Evolutionary conservation across 2,329 filamentous ascomycete species (phyloP).

Genomic region (Paecilomyces variotii): DNA sequence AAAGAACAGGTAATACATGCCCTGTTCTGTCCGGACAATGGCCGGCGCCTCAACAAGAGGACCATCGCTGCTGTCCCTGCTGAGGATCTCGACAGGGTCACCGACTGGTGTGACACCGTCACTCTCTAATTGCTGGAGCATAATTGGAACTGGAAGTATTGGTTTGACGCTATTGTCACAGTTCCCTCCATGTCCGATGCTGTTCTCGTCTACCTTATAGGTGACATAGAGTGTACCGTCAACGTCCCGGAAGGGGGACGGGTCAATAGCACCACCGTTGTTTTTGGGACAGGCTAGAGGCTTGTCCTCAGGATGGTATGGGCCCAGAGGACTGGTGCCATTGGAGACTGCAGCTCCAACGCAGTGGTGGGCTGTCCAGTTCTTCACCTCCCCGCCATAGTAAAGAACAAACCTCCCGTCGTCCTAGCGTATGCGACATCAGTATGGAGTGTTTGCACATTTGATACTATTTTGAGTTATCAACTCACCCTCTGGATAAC

Average conservation of each 20-base stretch:
- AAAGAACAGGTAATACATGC: constrained; percentile 52
- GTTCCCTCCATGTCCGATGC: constrained; percentile 36
- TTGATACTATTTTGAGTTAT: neutral
- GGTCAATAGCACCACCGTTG: constrained; percentile 54
- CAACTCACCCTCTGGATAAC: constrained; percentile 39
- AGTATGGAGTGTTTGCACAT: neutral
- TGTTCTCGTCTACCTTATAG: constrained; percentile 60
- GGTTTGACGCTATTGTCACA: constrained; percentile 36
- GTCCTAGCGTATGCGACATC: constrained; percentile 10
- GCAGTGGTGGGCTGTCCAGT: constrained; percentile 42
- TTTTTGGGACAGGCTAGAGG: constrained; percentile 46
- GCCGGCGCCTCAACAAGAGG: constrained; percentile 55
- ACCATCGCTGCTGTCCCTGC: constrained; percentile 53
- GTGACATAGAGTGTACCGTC: constrained; percentile 49
- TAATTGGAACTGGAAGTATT: constrained; percentile 22
- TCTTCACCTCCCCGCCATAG: constrained; percentile 43
- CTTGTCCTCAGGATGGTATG: constrained; percentile 39
- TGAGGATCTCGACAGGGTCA: constrained; percentile 46
- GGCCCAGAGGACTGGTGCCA: constrained; percentile 21
- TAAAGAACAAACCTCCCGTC: constrained; percentile 50
- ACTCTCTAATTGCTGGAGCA: constrained; percentile 28
- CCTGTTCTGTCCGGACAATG: constrained; percentile 29
- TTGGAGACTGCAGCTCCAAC: constrained; percentile 46
- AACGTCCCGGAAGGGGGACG: constrained; percentile 49
- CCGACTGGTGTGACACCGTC: constrained; percentile 48